Base-by-base conservation (phyloP, 176 grass and related monocot species). In the Lolium perenne region DNA sequence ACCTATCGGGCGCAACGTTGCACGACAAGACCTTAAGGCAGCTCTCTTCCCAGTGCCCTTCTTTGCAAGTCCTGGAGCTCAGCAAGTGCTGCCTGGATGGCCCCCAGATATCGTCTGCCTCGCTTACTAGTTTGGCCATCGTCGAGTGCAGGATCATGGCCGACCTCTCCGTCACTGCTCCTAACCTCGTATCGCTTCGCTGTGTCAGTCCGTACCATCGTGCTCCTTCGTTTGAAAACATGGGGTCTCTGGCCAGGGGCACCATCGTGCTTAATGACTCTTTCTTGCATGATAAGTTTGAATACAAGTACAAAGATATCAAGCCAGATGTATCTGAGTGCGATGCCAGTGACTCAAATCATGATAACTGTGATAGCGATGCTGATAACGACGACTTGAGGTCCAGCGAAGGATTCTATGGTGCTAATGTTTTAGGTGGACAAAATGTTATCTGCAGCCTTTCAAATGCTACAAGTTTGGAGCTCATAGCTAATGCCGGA, bases 381-480 rank as follows among this genome's bases (percentile, higher is more conserved):
- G 11, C 38, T 0, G 51, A 59, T 22, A 35, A 35, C 32, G 79
- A 38, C 0, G 23, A 80, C 48, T 26, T 56, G 0, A 26, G 38
- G 11, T 80, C 65, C 1, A 61, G 4, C 16, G 49, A 35, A 6
- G 8, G 18, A 69, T 54, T n/a, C 32, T 6, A 22, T 77, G 73
- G 5, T 69, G 62, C 2, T 38, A 65, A 55, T 46, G 62, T 82
- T 74, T 4, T 32, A 38, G 80, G 86, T 23, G 80, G 86, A 2
- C 40, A 55, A 59, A 82, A 80, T 72, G 54, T 62, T 80, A 77
- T 80, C 20, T 51, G 15, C 49, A 77, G 23, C 80, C 49, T 82
- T 38, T 82, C 61, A 3, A 83, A 88, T 82, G 71, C 80, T 60
- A 83, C 12, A 69, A 77, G 18, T 77, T 82, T 88, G 40, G 86